A percentile compares a stretch with the other conserved stretches of the same genome.
Conservation (phyloP, 352 stramenopile species). For the Globisporangium ultimum region DNA sequence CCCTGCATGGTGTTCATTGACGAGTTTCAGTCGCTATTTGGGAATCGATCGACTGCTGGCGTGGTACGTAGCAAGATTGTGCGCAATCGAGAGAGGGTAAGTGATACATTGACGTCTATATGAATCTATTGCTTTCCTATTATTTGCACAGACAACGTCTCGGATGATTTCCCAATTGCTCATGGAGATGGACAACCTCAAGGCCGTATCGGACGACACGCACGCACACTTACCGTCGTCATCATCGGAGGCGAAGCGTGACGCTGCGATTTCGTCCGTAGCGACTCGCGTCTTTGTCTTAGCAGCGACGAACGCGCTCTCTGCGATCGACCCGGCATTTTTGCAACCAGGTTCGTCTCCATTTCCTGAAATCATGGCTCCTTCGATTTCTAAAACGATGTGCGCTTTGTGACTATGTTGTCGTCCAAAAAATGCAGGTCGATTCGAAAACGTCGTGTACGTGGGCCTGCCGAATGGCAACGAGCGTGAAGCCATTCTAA, state of each 20-base stretch:
- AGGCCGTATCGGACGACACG: constrained; percentile 44
- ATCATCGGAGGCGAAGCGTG: background rate
- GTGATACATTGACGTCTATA: background rate
- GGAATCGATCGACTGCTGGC: constrained; percentile 66
- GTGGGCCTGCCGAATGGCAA: constrained; percentile 53
- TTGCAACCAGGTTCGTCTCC: constrained; percentile 57
- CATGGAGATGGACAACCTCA: constrained; percentile 76
- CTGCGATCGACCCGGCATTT: constrained; percentile 77
- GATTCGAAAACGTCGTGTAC: constrained; percentile 83
- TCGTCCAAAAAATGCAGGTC: constrained; percentile 25
- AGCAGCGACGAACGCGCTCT: constrained; percentile 71
- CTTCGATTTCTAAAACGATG: too few relatives aligned
- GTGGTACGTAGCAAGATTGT: constrained; percentile 21
- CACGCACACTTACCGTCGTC: constrained; percentile 15
- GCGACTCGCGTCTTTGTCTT: constrained; percentile 71
- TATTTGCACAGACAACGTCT: constrained; percentile 49
- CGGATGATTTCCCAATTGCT: constrained; percentile 85
- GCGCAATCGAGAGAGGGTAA: too few relatives aligned
- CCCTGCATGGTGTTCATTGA: constrained; percentile 88
- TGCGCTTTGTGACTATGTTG: too few relatives aligned
- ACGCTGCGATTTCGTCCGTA: constrained; percentile 16
- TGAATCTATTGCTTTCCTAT: background rate
- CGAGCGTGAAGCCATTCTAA: constrained; percentile 62
- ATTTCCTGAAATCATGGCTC: background rate
- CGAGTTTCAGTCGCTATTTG: constrained; percentile 86